These are phyloP conservation scores for Carex scoparia DNA, from an alignment of 176 grass and related monocot species.

Conservation along the genomic window DNA sequence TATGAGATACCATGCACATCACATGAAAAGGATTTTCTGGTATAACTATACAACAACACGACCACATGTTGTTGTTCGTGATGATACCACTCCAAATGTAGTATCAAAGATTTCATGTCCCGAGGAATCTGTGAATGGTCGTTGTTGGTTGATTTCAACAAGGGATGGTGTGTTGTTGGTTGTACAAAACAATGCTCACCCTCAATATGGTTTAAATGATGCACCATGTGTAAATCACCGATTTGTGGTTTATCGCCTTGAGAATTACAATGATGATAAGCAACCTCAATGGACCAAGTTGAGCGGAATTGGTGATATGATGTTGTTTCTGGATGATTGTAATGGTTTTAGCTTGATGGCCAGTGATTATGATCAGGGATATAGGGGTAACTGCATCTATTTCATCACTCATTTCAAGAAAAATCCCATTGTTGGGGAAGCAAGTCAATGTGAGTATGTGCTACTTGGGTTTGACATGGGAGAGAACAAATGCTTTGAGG, in stretches of 20 bases:
- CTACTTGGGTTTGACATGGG: neutral
- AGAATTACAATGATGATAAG: neutral
- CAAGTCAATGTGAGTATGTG: neutral
- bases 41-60: too few relatives aligned
- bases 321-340: neutral
- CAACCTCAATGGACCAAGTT: neutral
- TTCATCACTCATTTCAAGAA: neutral
- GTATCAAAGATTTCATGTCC: too few relatives aligned
- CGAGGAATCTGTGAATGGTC: neutral
- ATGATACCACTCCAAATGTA: too few relatives aligned
- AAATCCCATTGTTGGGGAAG: neutral
- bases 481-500: neutral
- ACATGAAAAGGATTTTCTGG: too few relatives aligned
- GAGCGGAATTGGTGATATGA: neutral
- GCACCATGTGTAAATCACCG: neutral
- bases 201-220: neutral
- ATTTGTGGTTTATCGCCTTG: neutral
- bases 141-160: neutral
- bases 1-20: too few relatives aligned
- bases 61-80: too few relatives aligned
- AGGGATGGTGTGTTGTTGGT: neutral
- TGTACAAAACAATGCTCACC: too few relatives aligned
- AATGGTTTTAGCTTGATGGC: neutral
- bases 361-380: neutral
- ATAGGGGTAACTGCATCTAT: slow-evolving; percentile 1